Evolutionary conservation across 805 yeast genomes (phyloP), one percentile per base, ranked within the genome.

Genomic region (Kregervanrija pseudodelftensis): DNA sequence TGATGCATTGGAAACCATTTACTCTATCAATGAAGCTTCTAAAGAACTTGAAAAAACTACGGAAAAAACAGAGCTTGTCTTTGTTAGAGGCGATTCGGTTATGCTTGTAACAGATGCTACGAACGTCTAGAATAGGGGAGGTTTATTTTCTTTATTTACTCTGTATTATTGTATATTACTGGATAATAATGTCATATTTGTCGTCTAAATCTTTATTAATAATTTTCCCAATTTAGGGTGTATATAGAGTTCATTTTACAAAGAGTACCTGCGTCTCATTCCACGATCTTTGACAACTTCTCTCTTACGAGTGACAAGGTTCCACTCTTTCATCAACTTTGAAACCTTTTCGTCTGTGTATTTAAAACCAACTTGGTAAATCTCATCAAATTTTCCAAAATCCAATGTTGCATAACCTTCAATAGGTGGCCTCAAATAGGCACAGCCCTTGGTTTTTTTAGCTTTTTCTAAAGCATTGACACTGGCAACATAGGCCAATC

Each of bases 11-110:
- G 99, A 93, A 60, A 85, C 85, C 1, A 79, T 90, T 34, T 86
- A 77, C 61, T 70, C 71, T 34, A 57, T 80, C 12, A 74, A 70
- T 31, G 80, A 73, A 4, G 76, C 72, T 3, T 76, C 67, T 3
- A 59, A 63, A 30, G 73, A 72, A 39, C 51, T 69, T 44, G 60
- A 68, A 60, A 64, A 76, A 9, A 63, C 56, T 14, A 71, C 72
- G 16, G 84, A 80, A 58, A 73, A 74, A 49, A 76, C 88, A 13
- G 96, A 87, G 45, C 86, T 93, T 89, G 80, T 93, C 37, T 91
- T 91, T 66, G 90, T 93, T 12, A 82, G 99, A 69, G 99, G 99
- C n/a, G 99, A 93, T 66, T 81, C 95, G 3, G 98, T 93, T 37
- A 87, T 95, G 41, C 73, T 90, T 54, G 82, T 93, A 43, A 80